Conservation (phyloP, 2,329 filamentous ascomycete genomes). For the Aotearoamyces nothofagi region DNA sequence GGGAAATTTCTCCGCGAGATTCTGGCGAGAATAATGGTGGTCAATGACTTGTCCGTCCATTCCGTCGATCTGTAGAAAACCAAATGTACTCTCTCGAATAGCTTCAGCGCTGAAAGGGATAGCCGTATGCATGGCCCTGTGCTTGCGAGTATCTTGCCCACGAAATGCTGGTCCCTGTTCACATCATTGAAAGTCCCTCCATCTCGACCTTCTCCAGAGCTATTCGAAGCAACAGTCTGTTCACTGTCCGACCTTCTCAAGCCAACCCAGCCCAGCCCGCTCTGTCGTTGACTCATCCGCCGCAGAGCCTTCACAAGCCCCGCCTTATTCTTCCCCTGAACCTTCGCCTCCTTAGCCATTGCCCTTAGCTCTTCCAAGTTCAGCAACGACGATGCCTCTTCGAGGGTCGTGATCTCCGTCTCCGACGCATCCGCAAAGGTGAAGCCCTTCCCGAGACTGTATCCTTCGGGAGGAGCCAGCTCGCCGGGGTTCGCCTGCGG, state of each 20-base stretch:
- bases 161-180: conserved; percentile 60
- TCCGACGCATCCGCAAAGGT: conserved; percentile 70
- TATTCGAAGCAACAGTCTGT: conserved; percentile 31
- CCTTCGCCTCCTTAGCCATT: conserved; percentile 73
- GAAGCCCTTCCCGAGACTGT: conserved; percentile 40
- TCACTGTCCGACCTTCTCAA: conserved; percentile 35
- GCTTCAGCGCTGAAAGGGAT: conserved; percentile 52
- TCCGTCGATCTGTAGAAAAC: conserved; percentile 94
- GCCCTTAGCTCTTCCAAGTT: conserved; percentile 77
- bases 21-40: conserved; percentile 84
- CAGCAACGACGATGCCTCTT: conserved; percentile 71
- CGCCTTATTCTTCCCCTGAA: conserved; percentile 76
- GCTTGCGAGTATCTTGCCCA: conserved; percentile 59
- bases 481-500: conserved; percentile 25
- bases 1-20: conserved; percentile 82
- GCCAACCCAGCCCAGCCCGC: conserved; percentile 55
- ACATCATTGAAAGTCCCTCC: conserved; percentile 20
- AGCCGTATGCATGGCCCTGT: conserved; percentile 78
- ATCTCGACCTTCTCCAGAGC: conserved; percentile 26
- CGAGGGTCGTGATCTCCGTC: conserved; percentile 56
- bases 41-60: conserved; percentile 95
- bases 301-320: conserved; percentile 63
- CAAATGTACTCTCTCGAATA: conserved; percentile 89
- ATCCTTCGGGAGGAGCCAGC: conserved; percentile 28
- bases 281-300: conserved; percentile 59